These are phyloP conservation scores for Castanopsis chinensis DNA, from an alignment of 306 rosid genomes.

Conservation along the genomic window DNA sequence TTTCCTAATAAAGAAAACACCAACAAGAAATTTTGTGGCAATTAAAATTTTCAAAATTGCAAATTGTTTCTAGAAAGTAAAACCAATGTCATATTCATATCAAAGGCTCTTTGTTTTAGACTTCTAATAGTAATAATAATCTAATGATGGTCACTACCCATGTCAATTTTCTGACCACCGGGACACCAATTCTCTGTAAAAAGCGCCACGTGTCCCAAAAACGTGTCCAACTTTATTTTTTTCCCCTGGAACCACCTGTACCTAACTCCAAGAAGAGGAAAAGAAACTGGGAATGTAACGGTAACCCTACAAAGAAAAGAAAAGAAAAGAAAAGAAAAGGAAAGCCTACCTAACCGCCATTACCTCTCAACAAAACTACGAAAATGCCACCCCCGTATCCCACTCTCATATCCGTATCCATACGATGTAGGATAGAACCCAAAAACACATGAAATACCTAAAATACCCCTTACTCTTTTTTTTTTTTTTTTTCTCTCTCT, in stretches of 20 bases:
- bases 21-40: too few relatives aligned
- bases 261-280: too few relatives aligned
- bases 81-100: too few relatives aligned
- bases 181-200: background rate
- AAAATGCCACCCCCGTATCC: conserved; percentile 17
- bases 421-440: conserved; percentile 37
- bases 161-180: background rate
- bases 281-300: background rate
- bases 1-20: too few relatives aligned
- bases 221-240: background rate
- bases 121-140: too few relatives aligned
- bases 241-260: too few relatives aligned
- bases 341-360: background rate
- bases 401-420: conserved; percentile 26
- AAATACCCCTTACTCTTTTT: background rate
- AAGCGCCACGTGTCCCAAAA: background rate
- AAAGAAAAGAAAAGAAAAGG: background rate
- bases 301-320: too few relatives aligned
- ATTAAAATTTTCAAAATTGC: too few relatives aligned
- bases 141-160: too few relatives aligned
- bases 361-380: background rate
- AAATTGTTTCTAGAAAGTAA: too few relatives aligned
- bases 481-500: background rate
- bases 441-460: background rate
- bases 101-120: too few relatives aligned